Base-by-base conservation (phyloP, 2,329 filamentous ascomycete species). In the Thelonectria olida region DNA sequence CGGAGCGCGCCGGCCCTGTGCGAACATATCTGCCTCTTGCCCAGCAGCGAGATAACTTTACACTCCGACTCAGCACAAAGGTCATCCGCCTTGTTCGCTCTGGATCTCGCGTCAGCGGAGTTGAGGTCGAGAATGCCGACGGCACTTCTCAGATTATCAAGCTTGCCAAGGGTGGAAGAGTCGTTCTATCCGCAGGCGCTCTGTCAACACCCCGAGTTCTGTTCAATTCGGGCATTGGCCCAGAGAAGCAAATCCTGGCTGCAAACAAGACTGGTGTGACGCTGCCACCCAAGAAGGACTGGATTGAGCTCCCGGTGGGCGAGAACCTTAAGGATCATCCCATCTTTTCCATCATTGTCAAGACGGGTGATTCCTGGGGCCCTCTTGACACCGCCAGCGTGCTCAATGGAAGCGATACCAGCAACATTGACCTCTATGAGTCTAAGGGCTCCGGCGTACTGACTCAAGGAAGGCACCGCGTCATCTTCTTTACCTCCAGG, bases 161-260 rank as follows among this genome's bases (percentile, higher is more conserved):
- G 7, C 76, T 92, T 58, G 87, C 88, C 20, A 69, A 81, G 5
- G 75, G 77, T 36, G 90, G 90, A 8, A 84, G 88, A 28, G 88
- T 92, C 44, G 84, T 92, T 64, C 78, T 92, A 25, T 85, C 89
- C 9, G 86, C 88, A 0, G 90, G 90, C 48, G 80, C 88, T 1
- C 90, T 92, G 61, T 88, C 88, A 13, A 88, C 88, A 2, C 81
- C 88, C 12, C 90, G 90, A 75, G 78, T 92, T 41, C 81, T 92
- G 4, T 82, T 91, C 76, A 66, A 63, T 73, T 75, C 74, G 23
- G 80, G 90, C 64, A 92, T 90, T 66, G 90, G 89, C 4, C 88
- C 88, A 19, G 76, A 76, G 79, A 81, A 86, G 80, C 78, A 91
- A 69, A 78, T 88, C 22, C 69, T 79, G n/a, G 72, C 85, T 3